phyloP scores from a whole-genome alignment of 108 stramenopile genomes.

The Cyclotella sp. region DNA sequence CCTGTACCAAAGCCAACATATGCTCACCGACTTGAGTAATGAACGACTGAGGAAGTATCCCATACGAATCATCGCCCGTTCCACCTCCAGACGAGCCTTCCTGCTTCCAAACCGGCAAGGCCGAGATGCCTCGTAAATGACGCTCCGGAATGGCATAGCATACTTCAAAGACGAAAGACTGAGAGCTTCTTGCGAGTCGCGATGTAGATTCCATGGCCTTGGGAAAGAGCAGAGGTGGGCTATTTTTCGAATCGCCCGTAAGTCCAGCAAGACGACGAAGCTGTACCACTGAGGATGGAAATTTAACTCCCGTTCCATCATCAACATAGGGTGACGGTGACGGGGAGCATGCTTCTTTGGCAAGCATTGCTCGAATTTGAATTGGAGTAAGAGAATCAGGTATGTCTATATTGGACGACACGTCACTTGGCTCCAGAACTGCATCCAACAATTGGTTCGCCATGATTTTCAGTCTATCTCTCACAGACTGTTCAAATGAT shows the following conservation, averaged over 20 bases:
- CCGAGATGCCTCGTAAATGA: conserved; percentile 67
- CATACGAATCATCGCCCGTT: conserved; percentile 67
- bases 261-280: conserved; percentile 52
- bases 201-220: conserved; percentile 58
- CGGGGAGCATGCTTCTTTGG: conserved; percentile 60
- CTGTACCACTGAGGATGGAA: conserved; percentile 43
- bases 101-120: conserved; percentile 75
- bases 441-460: conserved; percentile 53
- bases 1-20: conserved; percentile 85
- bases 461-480: conserved; percentile 62
- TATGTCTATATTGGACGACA: conserved; percentile 10
- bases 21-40: conserved; percentile 89
- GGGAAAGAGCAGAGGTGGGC: conserved; percentile 50
- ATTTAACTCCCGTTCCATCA: conserved; percentile 44
- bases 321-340: conserved; percentile 23
- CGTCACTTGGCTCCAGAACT: conserved; percentile 26
- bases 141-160: conserved; percentile 78
- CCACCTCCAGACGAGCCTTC: conserved; percentile 36
- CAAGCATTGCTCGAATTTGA: conserved; percentile 78
- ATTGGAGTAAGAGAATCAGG: conserved; percentile 75
- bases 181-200: conserved; percentile 70
- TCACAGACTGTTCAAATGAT: conserved; percentile 63
- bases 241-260: conserved; percentile 6
- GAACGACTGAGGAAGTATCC: conserved; percentile 83
- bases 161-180: conserved; percentile 80